These are phyloP conservation scores for Nannizziopsis barbatae DNA, from an alignment of 2,329 filamentous ascomycete species.

Conservation along the genomic window DNA sequence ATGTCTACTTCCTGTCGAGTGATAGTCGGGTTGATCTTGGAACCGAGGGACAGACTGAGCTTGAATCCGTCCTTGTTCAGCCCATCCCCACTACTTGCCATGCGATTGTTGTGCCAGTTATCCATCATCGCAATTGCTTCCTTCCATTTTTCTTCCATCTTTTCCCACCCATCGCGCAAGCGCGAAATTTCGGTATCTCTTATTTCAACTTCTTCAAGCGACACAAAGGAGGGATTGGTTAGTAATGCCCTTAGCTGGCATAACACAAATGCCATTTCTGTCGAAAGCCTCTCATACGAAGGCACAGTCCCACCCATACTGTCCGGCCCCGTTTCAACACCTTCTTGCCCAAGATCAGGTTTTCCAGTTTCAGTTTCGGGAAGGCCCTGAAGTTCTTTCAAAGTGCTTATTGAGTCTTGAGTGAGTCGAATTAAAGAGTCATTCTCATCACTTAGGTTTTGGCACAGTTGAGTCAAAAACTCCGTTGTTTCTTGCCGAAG, in stretches of 20 bases:
- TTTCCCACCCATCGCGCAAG: slow-evolving; percentile 76
- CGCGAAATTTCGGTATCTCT: slow-evolving; percentile 82
- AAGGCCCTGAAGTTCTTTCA: slow-evolving; percentile 52
- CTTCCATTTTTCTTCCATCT: slow-evolving; percentile 82
- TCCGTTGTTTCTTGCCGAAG: slow-evolving; percentile 80
- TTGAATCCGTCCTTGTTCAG: slow-evolving; percentile 35
- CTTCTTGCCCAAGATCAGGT: slow-evolving; percentile 21
- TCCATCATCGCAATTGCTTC: slow-evolving; percentile 88
- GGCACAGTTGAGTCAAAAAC: slow-evolving; percentile 75
- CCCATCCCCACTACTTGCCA: slow-evolving; percentile 41
- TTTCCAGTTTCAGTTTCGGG: slow-evolving; percentile 21
- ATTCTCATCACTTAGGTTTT: slow-evolving; percentile 81
- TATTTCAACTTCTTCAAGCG: slow-evolving; percentile 85
- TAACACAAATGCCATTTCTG: slow-evolving; percentile 65
- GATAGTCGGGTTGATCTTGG: slow-evolving; percentile 20
- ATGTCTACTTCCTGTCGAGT: slow-evolving; percentile 15
- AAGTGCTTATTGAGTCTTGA: slow-evolving; percentile 55
- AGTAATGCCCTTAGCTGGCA: slow-evolving; percentile 72
- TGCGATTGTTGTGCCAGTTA: slow-evolving; percentile 74
- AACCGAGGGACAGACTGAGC: slow-evolving; percentile 34
- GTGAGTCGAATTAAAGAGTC: slow-evolving; percentile 66
- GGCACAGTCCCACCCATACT: slow-evolving; percentile 23
- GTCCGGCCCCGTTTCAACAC: slow-evolving; percentile 12
- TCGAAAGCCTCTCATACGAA: slow-evolving; percentile 56
- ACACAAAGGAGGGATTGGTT: slow-evolving; percentile 92